Conservation (phyloP, 345 rosid genomes). For the Cardiospermum halicacabum region DNA sequence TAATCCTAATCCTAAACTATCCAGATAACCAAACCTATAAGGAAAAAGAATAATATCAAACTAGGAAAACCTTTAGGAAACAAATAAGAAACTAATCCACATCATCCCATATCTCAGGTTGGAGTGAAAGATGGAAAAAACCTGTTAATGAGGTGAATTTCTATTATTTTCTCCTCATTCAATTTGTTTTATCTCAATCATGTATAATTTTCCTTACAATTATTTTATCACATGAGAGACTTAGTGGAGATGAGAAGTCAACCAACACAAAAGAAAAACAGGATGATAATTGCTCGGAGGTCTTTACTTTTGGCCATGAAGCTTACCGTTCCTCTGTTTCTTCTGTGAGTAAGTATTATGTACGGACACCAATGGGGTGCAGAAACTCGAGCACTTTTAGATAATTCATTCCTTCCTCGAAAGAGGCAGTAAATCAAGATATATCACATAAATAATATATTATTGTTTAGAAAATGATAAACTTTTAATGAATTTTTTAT, state of each 20-base stretch:
- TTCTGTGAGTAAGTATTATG: slow-evolving; percentile 44
- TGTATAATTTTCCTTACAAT: slow-evolving; percentile 10
- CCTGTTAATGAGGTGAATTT: slow-evolving; percentile 53
- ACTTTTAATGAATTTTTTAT: slow-evolving; percentile 32
- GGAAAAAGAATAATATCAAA: no score
- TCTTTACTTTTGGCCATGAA: slow-evolving; percentile 41
- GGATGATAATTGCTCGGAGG: slow-evolving; percentile 69
- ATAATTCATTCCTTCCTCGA: slow-evolving; percentile 49
- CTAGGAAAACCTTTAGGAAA: no score
- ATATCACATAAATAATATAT: slow-evolving; percentile 22
- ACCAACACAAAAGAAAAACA: slow-evolving; percentile 48
- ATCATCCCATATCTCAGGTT: slow-evolving; percentile 22
- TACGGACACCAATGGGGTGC: slow-evolving; percentile 28
- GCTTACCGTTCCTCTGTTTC: slow-evolving; percentile 46
- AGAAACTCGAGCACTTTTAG: slow-evolving; percentile 45
- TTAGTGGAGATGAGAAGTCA: slow-evolving; percentile 35
- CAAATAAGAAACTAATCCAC: no score
- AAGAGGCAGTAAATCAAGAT: slow-evolving; percentile 38
- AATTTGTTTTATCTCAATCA: slow-evolving; percentile 2
- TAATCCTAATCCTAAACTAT: no score
- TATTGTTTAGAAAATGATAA: slow-evolving; percentile 28
- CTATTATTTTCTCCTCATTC: background rate
- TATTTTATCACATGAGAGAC: slow-evolving; percentile 34
- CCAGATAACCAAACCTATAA: no score
- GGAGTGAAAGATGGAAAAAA: slow-evolving; percentile 51